These are phyloP conservation scores for Zoysia pacifica DNA, from an alignment of 176 grass and related monocot species.

Conservation along the genomic window DNA sequence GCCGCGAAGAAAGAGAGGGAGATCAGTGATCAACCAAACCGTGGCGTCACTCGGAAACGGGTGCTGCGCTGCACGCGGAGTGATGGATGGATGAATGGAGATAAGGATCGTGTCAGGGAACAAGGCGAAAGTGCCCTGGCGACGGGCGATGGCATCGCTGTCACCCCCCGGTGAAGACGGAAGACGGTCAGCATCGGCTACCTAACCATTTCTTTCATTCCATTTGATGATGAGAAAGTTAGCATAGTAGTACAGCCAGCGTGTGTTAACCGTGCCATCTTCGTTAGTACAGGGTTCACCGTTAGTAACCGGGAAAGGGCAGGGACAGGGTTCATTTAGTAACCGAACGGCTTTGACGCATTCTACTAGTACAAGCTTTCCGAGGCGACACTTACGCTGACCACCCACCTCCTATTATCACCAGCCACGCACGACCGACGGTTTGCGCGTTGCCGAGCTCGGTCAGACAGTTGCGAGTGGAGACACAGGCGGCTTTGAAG, in stretches of 20 bases:
- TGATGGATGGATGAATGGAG: neutral
- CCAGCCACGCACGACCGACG: too few relatives aligned
- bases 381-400: too few relatives aligned
- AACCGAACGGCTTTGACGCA: too few relatives aligned
- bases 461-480: neutral
- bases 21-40: neutral
- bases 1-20: neutral
- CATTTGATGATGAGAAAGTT: too few relatives aligned
- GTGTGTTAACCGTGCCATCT: neutral
- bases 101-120: neutral
- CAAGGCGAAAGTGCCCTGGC: neutral
- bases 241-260: neutral
- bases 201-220: constrained; percentile 9
- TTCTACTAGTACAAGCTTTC: too few relatives aligned
- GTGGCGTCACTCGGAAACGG: constrained; percentile 7
- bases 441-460: neutral
- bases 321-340: too few relatives aligned
- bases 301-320: too few relatives aligned
- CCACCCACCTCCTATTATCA: too few relatives aligned
- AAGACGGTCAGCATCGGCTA: neutral
- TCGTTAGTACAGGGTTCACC: too few relatives aligned
- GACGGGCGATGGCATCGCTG: neutral
- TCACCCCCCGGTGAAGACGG: constrained; percentile 2
- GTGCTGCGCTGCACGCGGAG: neutral
- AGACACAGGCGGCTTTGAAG: neutral